Base-by-base conservation (phyloP, 129 eudicot genomes). In the Dittrichia graveolens region DNA sequence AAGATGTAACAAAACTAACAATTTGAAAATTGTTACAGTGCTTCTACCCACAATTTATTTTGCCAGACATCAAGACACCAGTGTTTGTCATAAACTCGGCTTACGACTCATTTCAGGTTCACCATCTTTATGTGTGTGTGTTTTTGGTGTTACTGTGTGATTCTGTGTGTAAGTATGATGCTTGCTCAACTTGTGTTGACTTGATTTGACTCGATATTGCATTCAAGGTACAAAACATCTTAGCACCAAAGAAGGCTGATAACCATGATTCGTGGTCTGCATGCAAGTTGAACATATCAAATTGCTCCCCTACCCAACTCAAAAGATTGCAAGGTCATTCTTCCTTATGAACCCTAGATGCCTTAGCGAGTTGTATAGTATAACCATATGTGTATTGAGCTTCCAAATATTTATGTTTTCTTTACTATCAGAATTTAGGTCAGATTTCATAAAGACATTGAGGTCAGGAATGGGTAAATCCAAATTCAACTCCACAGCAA, bases 61-160 rank as follows among this genome's bases (percentile, higher is more conserved):
- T 77, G 78, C 84, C 82, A 63, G 49, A 53, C 35, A 58, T 84
- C 41, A 64, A 77, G 72, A 84, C 88, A 41, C 83, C 88, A 0
- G 54, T 84, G 61, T 80, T 84, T 15, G 55, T 84, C 58, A 80
- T 84, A 47, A 84, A 84, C 75, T 76, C 88, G 0, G 88, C 80
- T 18, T 84, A 76, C 60, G 85, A 84, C 42, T 63, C 85, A 16
- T 84, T 61, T 73, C 85, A 84, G 85, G 88, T 84, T 37, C 49
- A 57, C 37, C 73, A 75, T 59, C 67, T 58, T 77, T 56, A 63
- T 71, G 4, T 50, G 59, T 50, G 38, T 67, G 61, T 8, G 38
- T 53, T 58, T 70, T 15, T 48, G 12, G 54, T 54, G 19, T 63
- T 79, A 42, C 31, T 64, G 47, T 44, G 44, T 54, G 15, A 45